phyloP scores from a whole-genome alignment of 305 asterid species.

The Fraxinus floribunda region DNA sequence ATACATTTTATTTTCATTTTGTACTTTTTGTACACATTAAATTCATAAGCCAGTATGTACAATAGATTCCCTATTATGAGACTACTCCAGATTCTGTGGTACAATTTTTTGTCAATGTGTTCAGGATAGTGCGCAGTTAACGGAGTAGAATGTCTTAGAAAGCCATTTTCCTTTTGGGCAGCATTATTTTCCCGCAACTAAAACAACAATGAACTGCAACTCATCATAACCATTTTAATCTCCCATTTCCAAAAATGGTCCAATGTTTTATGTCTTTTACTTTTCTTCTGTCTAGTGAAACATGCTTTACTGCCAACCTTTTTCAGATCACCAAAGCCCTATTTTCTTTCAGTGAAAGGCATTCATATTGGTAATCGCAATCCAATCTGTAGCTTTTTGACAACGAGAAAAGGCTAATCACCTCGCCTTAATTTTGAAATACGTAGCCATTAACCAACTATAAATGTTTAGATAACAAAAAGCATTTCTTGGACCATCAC shows the following conservation, averaged over 20 bases:
- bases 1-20: not conserved
- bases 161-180: not conserved
- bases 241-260: not conserved
- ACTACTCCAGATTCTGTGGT: not conserved
- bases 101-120: not conserved
- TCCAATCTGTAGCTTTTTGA: not conserved
- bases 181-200: not conserved
- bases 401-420: not conserved
- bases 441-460: not conserved
- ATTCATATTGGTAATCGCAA: not conserved
- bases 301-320: not conserved
- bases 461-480: not conserved
- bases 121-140: not conserved
- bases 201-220: not conserved
- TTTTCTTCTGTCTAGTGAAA: slow-evolving; percentile 1
- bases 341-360: not conserved
- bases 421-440: not conserved
- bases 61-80: not conserved
- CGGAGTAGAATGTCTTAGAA: not conserved
- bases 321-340: not conserved
- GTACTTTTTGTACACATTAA: not conserved
- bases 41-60: not conserved
- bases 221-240: not conserved
- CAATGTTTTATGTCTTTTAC: not conserved
- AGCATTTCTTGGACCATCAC: not conserved